These are phyloP conservation scores for Backusella circina DNA, from an alignment of 192 early-diverging fungal species.

Conservation along the genomic window DNA sequence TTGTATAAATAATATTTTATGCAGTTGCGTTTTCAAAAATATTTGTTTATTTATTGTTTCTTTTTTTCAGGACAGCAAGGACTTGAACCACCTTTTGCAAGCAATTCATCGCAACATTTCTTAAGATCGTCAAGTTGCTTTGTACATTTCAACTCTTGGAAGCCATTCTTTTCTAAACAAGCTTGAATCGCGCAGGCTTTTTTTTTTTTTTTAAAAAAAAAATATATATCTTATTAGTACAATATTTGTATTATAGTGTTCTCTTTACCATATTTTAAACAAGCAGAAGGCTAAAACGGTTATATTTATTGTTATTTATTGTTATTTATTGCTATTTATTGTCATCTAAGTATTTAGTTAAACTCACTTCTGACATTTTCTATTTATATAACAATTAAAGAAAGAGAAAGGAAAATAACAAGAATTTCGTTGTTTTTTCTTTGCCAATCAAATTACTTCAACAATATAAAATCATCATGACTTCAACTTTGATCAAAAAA, in stretches of 20 bases:
- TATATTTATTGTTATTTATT: not conserved
- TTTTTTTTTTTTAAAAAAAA: not conserved
- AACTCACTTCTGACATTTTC: not conserved
- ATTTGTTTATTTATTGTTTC: not conserved
- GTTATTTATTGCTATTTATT: not conserved
- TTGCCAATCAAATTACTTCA: not conserved
- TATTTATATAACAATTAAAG: not conserved
- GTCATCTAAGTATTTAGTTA: not conserved
- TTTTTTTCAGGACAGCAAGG: not conserved
- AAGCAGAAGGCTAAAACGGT: not conserved
- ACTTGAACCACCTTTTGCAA: not conserved
- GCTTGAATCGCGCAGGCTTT: not conserved
- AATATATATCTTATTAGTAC: not conserved
- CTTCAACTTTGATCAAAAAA: not conserved
- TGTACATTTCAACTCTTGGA: not conserved
- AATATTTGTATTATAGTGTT: not conserved
- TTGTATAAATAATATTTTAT: not conserved
- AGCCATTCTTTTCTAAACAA: slow-evolving; percentile 2
- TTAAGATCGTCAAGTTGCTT: not conserved
- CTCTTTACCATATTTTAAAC: not conserved
- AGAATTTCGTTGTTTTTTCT: not conserved
- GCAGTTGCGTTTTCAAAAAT: not conserved
- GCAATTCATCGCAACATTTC: not conserved
- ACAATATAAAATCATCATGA: not conserved
- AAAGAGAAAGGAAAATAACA: not conserved